Percentiles rank a stretch among this genome's conserved stretches.
Conservation (phyloP, 2,329 filamentous ascomycete species). For the Fusarium keratoplasticum region DNA sequence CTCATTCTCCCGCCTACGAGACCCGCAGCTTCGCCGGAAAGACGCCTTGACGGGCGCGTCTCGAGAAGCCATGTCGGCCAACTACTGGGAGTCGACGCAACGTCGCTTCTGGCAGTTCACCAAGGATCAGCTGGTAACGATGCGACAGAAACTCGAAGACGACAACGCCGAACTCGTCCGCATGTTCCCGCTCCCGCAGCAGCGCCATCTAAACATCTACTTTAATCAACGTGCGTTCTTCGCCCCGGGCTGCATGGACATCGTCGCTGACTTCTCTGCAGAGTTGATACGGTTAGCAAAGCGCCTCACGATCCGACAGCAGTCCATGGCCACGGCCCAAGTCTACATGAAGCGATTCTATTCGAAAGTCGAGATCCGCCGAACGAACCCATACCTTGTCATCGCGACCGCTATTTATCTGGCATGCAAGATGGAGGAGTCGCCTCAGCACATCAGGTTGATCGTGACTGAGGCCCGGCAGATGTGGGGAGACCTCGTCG, state of each 20-base stretch:
- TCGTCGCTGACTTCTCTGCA: conserved; percentile 48
- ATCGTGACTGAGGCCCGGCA: conserved; percentile 88
- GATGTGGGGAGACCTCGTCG: conserved; percentile 84
- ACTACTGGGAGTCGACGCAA: conserved; percentile 97
- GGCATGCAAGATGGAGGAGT: conserved; percentile 98
- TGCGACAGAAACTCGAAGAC: conserved; percentile 81
- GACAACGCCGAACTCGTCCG: conserved; percentile 79
- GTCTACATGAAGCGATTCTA: conserved; percentile 97
- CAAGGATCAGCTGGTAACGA: conserved; percentile 79
- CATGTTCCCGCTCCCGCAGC: conserved; percentile 84
- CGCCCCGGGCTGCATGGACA: not conserved
- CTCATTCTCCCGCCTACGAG: not conserved
- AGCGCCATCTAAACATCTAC: conserved; percentile 87
- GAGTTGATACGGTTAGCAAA: conserved; percentile 87
- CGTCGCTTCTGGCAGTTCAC: conserved; percentile 91
- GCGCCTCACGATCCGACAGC: conserved; percentile 86
- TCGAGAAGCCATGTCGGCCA: conserved; percentile 79
- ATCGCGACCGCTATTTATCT: conserved; percentile 94
- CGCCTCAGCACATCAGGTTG: conserved; percentile 93
- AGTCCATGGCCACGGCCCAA: conserved; percentile 93
- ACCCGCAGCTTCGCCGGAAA: not conserved
- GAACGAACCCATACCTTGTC: conserved; percentile 93
- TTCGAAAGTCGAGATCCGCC: conserved; percentile 87
- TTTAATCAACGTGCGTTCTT: conserved; percentile 83
- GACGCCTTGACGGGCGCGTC: conserved; percentile 20